These are phyloP conservation scores for Fusarium devonianum DNA, from an alignment of 2,329 filamentous ascomycete genomes.

Conservation along the genomic window DNA sequence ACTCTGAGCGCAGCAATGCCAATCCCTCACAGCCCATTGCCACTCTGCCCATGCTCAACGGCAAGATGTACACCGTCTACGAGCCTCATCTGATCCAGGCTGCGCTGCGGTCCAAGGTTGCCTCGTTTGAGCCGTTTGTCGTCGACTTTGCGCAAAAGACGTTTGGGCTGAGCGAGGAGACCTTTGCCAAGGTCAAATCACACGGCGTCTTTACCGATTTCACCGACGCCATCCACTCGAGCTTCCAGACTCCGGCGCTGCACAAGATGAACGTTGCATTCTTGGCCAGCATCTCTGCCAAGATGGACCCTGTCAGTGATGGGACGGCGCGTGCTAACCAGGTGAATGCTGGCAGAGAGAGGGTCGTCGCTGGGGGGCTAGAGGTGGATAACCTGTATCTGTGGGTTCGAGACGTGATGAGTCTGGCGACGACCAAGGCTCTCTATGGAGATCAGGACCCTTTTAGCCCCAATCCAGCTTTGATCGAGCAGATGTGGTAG, in stretches of 20 bases:
- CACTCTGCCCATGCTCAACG: constrained; percentile 54
- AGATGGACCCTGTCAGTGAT: constrained; percentile 20
- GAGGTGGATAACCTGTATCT: constrained; percentile 48
- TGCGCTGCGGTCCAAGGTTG: constrained; percentile 49
- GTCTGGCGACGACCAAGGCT: constrained; percentile 48
- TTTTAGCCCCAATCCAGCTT: constrained; percentile 38
- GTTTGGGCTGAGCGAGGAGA: constrained; percentile 46
- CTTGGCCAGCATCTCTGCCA: constrained; percentile 20
- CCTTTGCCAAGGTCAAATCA: constrained; percentile 35
- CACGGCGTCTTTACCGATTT: constrained; percentile 37
- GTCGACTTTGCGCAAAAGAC: constrained; percentile 48
- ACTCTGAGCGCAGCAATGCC: constrained; percentile 27
- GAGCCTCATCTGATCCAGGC: constrained; percentile 49
- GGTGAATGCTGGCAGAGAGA: constrained; percentile 22
- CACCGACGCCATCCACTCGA: constrained; percentile 44
- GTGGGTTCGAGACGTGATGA: constrained; percentile 50
- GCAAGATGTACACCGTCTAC: constrained; percentile 55
- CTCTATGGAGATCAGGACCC: constrained; percentile 55
- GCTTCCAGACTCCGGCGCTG: constrained; percentile 46
- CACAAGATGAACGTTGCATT: constrained; percentile 39
- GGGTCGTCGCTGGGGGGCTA: constrained; percentile 22
- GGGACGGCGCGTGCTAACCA: constrained; percentile 1
- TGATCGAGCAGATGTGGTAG: constrained; percentile 35
- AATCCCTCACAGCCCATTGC: constrained; percentile 46
- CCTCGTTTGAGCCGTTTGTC: constrained; percentile 54